These are phyloP conservation scores for Golubevia pallescens DNA, from an alignment of 1,284 basidiomycete species.

Conservation along the genomic window DNA sequence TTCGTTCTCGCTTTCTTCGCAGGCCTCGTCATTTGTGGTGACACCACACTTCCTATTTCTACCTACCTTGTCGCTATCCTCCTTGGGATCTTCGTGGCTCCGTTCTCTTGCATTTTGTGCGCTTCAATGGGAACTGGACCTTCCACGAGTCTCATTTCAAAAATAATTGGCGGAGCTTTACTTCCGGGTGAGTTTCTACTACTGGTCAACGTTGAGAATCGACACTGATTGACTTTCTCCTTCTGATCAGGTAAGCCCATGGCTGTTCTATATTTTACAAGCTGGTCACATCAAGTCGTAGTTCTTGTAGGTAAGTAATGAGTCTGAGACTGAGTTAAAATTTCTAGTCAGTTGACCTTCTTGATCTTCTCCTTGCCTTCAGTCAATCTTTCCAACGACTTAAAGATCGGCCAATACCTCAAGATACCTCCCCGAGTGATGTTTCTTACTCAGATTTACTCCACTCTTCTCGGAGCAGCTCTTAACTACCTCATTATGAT, in stretches of 20 bases:
- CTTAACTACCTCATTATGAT: conserved; percentile 34
- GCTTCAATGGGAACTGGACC: conserved; percentile 4
- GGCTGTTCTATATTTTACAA: conserved; percentile 37
- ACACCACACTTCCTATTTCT: conserved; percentile 24
- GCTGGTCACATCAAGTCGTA: conserved; percentile 33
- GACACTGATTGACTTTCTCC: too few species aligned
- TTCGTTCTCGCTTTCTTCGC: conserved; percentile 9
- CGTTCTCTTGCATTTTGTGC: conserved; percentile 26
- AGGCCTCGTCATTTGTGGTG: too few species aligned
- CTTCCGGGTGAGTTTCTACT: too few species aligned
- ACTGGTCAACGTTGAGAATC: too few species aligned
- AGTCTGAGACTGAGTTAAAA: too few species aligned
- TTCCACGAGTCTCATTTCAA: conserved; percentile 4
- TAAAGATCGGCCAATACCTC: conserved; percentile 33
- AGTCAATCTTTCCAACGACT: conserved; percentile 15
- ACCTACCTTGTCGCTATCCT: conserved; percentile 23
- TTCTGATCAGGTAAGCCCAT: too few species aligned
- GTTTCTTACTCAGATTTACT: conserved; percentile 25
- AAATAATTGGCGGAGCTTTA: conserved; percentile 1
- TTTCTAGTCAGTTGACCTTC: too few species aligned
- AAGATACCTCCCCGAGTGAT: conserved; percentile 22
- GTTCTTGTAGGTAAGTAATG: conserved; percentile 9
- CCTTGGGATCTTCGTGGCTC: conserved; percentile 25
- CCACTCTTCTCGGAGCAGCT: conserved; percentile 23
- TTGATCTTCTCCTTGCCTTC: not conserved